Conservation (phyloP, 345 rosid species). For the Moricandia moricandioides region DNA sequence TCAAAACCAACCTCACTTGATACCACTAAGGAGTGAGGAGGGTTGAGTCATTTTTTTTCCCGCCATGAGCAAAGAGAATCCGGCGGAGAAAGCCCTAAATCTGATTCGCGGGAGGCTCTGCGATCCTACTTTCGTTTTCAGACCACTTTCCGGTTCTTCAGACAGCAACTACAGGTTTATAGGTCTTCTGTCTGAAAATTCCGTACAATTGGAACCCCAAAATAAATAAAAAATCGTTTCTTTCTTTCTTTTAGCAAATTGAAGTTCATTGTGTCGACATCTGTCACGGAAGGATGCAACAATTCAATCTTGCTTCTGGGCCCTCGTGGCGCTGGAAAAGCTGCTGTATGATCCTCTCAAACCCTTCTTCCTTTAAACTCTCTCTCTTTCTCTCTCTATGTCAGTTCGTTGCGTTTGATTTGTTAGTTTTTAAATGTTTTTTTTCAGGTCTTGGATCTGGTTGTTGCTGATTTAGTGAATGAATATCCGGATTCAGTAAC, state of each 20-base stretch:
- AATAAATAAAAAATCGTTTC: background rate
- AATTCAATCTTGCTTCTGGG: conserved; percentile 68
- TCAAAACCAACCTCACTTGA: background rate
- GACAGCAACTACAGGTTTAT: conserved; percentile 82
- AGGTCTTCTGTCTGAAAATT: background rate
- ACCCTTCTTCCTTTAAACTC: background rate
- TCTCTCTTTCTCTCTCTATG: background rate
- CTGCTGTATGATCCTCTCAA: conserved; percentile 47
- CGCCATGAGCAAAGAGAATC: conserved; percentile 24
- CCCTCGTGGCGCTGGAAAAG: conserved; percentile 88
- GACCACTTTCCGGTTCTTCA: conserved; percentile 53
- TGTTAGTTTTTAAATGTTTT: background rate
- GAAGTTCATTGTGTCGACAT: conserved; percentile 49
- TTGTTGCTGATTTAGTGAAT: conserved; percentile 42
- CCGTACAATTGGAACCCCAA: background rate
- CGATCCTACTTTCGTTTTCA: conserved; percentile 60
- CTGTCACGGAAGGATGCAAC: conserved; percentile 47
- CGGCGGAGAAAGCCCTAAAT: conserved; percentile 44
- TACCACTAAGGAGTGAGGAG: background rate
- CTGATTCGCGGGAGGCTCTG: conserved; percentile 70
- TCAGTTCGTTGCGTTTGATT: background rate
- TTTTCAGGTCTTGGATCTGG: conserved; percentile 80
- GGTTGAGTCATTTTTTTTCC: conserved; percentile 16
- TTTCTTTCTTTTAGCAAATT: conserved; percentile 54
- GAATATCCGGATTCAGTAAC: conserved; percentile 66